Conservation (phyloP, 2,329 filamentous ascomycete genomes). For the Fusarium sublunatum region DNA sequence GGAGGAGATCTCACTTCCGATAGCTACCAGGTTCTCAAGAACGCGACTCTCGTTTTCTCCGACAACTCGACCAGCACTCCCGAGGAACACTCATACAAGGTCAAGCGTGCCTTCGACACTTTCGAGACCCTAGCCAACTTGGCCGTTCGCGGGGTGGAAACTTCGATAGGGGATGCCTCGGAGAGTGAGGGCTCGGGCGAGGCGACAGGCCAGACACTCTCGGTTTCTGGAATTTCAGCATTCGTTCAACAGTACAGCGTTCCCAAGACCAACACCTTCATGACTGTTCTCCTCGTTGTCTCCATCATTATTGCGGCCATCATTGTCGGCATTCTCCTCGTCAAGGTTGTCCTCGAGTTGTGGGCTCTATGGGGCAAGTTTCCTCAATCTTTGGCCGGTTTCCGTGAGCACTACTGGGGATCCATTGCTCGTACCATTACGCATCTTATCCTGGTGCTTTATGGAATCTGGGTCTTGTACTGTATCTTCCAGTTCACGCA, state of each 20-base stretch:
- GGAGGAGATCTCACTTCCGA: slow-evolving; percentile 88
- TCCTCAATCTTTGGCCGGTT: slow-evolving; percentile 80
- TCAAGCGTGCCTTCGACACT: slow-evolving; percentile 65
- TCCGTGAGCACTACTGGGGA: slow-evolving; percentile 97
- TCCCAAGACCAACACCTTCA: slow-evolving; percentile 91
- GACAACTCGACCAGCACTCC: slow-evolving; percentile 65
- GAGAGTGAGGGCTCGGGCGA: slow-evolving; percentile 40
- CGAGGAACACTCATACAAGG: slow-evolving; percentile 54
- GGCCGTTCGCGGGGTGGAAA: slow-evolving; percentile 63
- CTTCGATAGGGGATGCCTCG: slow-evolving; percentile 55
- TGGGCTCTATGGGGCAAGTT: slow-evolving; percentile 93
- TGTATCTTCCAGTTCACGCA: slow-evolving; percentile 95
- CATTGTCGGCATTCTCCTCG: slow-evolving; percentile 84
- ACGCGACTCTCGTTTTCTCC: slow-evolving; percentile 78
- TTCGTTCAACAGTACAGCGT: slow-evolving; percentile 87
- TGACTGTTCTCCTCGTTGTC: slow-evolving; percentile 91
- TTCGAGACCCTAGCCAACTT: slow-evolving; percentile 65
- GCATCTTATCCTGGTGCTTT: slow-evolving; percentile 88
- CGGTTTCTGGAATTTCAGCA: slow-evolving; percentile 80
- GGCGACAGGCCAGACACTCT: slow-evolving; percentile 54
- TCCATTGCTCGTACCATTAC: slow-evolving; percentile 90
- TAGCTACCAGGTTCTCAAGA: slow-evolving; percentile 79
- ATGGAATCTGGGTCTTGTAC: slow-evolving; percentile 95
- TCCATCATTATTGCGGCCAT: slow-evolving; percentile 87
- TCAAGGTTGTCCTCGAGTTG: slow-evolving; percentile 90